These are phyloP conservation scores for Xerocomellus dryophilus DNA, from an alignment of 768 basidiomycete genomes.

Conservation along the genomic window DNA sequence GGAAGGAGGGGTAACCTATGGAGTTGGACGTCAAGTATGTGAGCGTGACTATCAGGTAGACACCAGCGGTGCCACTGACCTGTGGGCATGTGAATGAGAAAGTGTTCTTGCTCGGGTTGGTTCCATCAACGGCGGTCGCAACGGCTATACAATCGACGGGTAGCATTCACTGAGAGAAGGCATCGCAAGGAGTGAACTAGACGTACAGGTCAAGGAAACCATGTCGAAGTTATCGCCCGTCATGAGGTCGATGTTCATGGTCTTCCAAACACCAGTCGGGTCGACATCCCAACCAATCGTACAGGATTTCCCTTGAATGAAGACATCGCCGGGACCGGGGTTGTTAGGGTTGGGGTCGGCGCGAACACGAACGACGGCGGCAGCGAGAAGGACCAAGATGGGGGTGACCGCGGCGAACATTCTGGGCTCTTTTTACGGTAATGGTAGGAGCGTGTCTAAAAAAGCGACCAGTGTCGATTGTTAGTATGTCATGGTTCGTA, in stretches of 20 bases:
- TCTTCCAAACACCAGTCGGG: constrained; percentile 58
- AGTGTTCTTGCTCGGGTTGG: constrained; percentile 39
- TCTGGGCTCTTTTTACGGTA: neutral
- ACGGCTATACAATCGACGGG: constrained; percentile 45
- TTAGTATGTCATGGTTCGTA: neutral
- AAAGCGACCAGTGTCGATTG: neutral
- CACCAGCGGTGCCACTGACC: constrained; percentile 37
- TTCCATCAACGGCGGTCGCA: constrained; percentile 58
- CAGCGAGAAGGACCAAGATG: constrained; percentile 21
- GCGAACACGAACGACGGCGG: constrained; percentile 35
- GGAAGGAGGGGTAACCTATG: constrained; percentile 59
- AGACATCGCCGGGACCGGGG: constrained; percentile 59
- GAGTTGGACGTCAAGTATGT: neutral
- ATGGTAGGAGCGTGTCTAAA: constrained; percentile 1
- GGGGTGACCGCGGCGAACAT: constrained; percentile 19
- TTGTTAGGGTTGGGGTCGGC: constrained; percentile 58
- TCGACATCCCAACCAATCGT: constrained; percentile 59
- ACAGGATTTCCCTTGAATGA: constrained; percentile 57
- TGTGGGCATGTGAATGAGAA: constrained; percentile 65
- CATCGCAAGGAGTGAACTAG: neutral
- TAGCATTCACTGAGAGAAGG: neutral
- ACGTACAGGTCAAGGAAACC: constrained; percentile 64
- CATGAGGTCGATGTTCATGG: constrained; percentile 78
- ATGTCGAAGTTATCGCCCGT: constrained; percentile 70
- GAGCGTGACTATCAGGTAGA: neutral